These are phyloP conservation scores for Saxispiralis lemnorum DNA, from an alignment of 495 filamentous ascomycete species.

Conservation along the genomic window DNA sequence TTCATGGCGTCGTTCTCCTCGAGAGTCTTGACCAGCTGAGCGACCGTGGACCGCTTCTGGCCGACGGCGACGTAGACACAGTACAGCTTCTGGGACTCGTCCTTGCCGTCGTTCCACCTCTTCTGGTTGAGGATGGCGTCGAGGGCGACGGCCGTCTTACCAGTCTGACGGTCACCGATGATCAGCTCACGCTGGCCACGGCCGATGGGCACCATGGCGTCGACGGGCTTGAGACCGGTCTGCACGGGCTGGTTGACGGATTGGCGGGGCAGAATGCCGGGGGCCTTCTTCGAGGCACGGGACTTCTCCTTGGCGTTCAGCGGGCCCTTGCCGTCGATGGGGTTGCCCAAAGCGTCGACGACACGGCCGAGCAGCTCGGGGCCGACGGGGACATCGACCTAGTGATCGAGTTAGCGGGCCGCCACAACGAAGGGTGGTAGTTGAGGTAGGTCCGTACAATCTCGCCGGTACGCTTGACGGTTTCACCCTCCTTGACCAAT, in stretches of 20 bases:
- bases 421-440: neutral
- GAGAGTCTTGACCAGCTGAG: slow-evolving; percentile 96
- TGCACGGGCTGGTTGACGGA: slow-evolving; percentile 98
- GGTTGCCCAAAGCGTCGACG: slow-evolving; percentile 93
- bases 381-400: slow-evolving; percentile 97
- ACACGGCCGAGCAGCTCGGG: slow-evolving; percentile 89
- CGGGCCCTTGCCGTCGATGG: slow-evolving; percentile 97
- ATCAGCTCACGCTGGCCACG: slow-evolving; percentile 99
- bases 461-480: slow-evolving; percentile 97
- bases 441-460: slow-evolving; percentile 52
- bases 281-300: slow-evolving; percentile 97
- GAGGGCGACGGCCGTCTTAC: slow-evolving; percentile 97
- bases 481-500: slow-evolving; percentile 98
- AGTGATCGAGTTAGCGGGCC: slow-evolving; percentile 14
- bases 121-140: slow-evolving; percentile 98
- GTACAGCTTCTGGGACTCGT: slow-evolving; percentile 97
- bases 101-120: slow-evolving; percentile 78
- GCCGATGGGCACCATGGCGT: slow-evolving; percentile 98
- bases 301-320: slow-evolving; percentile 78
- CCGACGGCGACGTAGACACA: slow-evolving; percentile 97
- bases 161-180: slow-evolving; percentile 99
- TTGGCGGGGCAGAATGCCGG: slow-evolving; percentile 87
- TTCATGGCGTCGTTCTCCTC: slow-evolving; percentile 99
- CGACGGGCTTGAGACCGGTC: slow-evolving; percentile 97
- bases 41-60: slow-evolving; percentile 98